Percentiles rank a stretch among this genome's conserved stretches.
Conservation (phyloP, 805 yeast genomes). For the Nakazawaea populi region DNA sequence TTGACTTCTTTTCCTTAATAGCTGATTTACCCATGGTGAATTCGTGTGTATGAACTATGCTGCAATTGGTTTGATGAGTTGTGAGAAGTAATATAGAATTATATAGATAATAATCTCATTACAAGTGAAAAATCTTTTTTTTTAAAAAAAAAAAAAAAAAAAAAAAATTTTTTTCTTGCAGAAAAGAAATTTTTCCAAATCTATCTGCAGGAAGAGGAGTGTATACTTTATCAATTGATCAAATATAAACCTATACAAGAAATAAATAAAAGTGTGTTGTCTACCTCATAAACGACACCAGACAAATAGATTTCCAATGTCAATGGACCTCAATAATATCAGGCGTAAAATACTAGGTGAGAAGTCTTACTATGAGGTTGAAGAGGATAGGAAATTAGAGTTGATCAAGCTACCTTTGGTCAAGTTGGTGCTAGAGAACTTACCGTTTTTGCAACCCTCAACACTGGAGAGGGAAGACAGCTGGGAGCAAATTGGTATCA, state of each 20-base stretch:
- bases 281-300: neutral
- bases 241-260: too few relatives aligned
- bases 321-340: neutral
- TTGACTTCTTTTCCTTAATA: constrained; percentile 17
- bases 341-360: neutral
- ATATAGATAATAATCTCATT: too few relatives aligned
- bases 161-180: neutral
- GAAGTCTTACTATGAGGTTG: constrained; percentile 1
- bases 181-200: neutral
- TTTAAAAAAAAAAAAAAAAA: neutral
- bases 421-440: neutral
- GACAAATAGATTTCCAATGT: neutral
- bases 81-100: too few relatives aligned
- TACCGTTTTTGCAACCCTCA: constrained; percentile 2
- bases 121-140: neutral
- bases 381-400: constrained; percentile 4
- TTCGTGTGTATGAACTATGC: neutral
- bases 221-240: neutral
- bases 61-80: too few relatives aligned
- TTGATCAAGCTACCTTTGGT: constrained; percentile 5
- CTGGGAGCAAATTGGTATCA: constrained; percentile 5
- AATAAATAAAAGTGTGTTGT: neutral
- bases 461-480: neutral
- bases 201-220: neutral
- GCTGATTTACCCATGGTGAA: constrained; percentile 22